Base-by-base conservation (phyloP, 768 basidiomycete species). In the Naganishia randhawae region DNA sequence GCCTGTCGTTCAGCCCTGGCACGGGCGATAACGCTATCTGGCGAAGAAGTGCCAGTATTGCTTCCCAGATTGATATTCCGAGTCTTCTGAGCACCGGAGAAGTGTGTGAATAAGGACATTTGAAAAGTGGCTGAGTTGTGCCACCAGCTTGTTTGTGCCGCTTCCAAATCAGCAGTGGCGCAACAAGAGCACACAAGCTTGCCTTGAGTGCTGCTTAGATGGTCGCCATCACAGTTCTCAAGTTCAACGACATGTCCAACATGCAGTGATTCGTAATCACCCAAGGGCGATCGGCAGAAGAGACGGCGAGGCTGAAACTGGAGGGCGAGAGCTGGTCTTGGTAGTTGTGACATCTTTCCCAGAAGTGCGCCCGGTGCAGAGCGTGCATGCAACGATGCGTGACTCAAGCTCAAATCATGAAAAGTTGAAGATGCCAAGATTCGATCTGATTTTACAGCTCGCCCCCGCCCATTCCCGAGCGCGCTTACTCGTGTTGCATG, bases 1-100 rank as follows among this genome's bases (percentile, higher is more conserved):
- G 67, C 65, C 35, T 70, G 68, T 35, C 78, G 67, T 68, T 79
- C 74, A 2, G 72, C 73, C 52, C 77, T 65, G 19, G 77, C 73
- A 27, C 66, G 51, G 3, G 70, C 70, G 10, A 77, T 66, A 17
- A 77, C 67, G 11, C 72, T 67, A 4, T 71, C 65, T 0, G 78
- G 75, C 1, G 73, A 74, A 7, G 76, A 68, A 5, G 78, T 69
- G n/a, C 74, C 65, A 13, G 71, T 71, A 13, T 73, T 77, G 6
- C 27, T 61, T n/a, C 76, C 77, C n/a, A 79, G 74, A 68, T 79
- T 74, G 69, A 78, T 73, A 17, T 72, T 37, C 3, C 70, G 67
- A 3, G 39, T 8, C 29, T 63, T 66, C 9, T 29, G 9, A 2
- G 35, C 25, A 11, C 69, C 69, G 2, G 42, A 25, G 61, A 70